Evolutionary conservation across 2,329 filamentous ascomycete species (phyloP).

Genomic region (Biscogniauxia sp.): DNA sequence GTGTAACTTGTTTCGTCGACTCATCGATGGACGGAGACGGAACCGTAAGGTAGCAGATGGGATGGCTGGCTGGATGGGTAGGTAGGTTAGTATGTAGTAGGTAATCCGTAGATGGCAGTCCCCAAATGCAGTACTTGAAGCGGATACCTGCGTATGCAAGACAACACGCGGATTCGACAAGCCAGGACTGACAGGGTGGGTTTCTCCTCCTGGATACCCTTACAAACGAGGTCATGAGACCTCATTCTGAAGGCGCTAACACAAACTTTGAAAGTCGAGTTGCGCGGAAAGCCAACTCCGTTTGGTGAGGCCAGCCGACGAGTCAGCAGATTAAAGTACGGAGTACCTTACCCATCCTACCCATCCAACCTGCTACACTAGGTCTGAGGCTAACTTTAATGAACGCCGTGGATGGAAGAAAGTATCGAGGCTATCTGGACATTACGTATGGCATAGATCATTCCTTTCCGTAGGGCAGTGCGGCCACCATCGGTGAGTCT

Average conservation of each 20-base stretch:
- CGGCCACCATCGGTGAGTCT: too few species aligned
- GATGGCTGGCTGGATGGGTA: too few species aligned
- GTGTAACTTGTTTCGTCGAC: background rate
- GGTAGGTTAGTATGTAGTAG: constrained; percentile 3
- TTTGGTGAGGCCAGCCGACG: constrained; percentile 20
- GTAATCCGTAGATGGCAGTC: constrained; percentile 10
- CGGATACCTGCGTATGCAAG: constrained; percentile 11
- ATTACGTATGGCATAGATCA: too few species aligned
- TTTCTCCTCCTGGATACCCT: constrained; percentile 24
- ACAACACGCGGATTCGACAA: constrained; percentile 20
- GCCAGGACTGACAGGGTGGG: constrained; percentile 12
- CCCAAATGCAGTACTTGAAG: constrained; percentile 1
- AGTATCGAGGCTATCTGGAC: background rate
- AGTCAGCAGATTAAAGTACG: constrained; percentile 9
- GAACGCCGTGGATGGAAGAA: background rate
- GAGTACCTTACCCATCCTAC: too few species aligned
- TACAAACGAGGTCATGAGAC: constrained; percentile 26
- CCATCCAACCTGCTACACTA: too few species aligned
- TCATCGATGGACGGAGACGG: background rate
- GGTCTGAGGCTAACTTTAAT: background rate
- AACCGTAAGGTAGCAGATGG: background rate
- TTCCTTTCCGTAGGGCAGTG: too few species aligned
- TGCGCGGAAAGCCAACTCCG: constrained; percentile 19
- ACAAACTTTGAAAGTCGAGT: constrained; percentile 23
- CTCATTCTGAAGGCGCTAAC: constrained; percentile 22